These are phyloP conservation scores for Skeletonema menzelii DNA, from an alignment of 108 stramenopile genomes.

Conservation along the genomic window DNA sequence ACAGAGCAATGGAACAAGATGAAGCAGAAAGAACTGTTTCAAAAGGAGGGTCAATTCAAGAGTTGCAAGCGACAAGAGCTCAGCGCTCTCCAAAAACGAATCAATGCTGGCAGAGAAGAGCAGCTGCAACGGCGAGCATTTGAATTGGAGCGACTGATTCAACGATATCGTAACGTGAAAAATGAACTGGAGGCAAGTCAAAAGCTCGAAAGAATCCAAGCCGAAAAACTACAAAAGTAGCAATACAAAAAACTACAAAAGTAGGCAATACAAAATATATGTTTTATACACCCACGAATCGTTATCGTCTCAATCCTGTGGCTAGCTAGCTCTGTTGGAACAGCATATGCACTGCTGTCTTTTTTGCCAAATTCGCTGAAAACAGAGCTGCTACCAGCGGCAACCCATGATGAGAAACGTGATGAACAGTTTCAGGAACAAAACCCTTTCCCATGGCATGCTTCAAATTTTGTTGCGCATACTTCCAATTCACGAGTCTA, in stretches of 20 bases:
- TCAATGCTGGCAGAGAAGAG: slow-evolving; percentile 78
- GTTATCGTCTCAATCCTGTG: neutral
- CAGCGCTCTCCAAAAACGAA: slow-evolving; percentile 83
- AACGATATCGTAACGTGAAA: slow-evolving; percentile 83
- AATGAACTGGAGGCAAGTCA: slow-evolving; percentile 70
- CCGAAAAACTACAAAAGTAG: slow-evolving; percentile 30
- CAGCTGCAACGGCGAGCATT: slow-evolving; percentile 78
- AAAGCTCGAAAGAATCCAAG: slow-evolving; percentile 64
- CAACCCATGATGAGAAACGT: slow-evolving; percentile 1
- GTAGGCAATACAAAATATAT: neutral
- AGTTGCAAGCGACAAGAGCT: slow-evolving; percentile 69
- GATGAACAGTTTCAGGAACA: neutral
- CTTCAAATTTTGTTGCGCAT: slow-evolving; percentile 50
- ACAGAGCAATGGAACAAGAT: slow-evolving; percentile 76
- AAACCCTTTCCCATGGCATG: slow-evolving; percentile 18
- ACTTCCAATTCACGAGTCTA: slow-evolving; percentile 59
- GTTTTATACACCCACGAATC: neutral
- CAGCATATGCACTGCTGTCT: neutral
- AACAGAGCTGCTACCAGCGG: neutral
- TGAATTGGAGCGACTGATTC: slow-evolving; percentile 75
- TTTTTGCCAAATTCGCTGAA: neutral
- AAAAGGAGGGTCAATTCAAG: slow-evolving; percentile 71
- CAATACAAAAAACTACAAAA: slow-evolving; percentile 3
- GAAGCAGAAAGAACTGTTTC: slow-evolving; percentile 75
- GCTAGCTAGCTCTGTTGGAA: neutral